Percentiles rank a stretch among this genome's conserved stretches.
Conservation (phyloP, 192 early-diverging fungal genomes). For the Backusella sp. region DNA sequence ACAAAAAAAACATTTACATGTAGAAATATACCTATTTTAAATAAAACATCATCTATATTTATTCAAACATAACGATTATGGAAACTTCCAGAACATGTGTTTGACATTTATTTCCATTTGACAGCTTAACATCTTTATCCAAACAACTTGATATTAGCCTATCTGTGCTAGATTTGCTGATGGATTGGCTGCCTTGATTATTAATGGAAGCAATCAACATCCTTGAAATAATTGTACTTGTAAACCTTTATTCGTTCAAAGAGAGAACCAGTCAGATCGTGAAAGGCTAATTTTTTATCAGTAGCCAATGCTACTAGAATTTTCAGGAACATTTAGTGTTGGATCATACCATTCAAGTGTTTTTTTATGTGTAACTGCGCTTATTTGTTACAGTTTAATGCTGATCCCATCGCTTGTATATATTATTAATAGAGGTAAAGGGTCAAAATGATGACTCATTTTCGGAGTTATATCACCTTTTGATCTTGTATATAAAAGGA, state of each 20-base stretch:
- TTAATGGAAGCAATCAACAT: background rate
- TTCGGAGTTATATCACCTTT: background rate
- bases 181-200: background rate
- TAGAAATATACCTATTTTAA: background rate
- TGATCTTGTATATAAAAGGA: background rate
- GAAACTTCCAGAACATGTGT: background rate
- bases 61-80: background rate
- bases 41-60: background rate
- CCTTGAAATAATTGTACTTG: too few species aligned
- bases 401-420: background rate
- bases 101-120: background rate
- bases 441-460: background rate
- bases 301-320: too few species aligned
- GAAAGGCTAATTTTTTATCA: background rate
- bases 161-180: background rate
- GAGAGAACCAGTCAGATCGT: background rate
- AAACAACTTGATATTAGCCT: background rate
- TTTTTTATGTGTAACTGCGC: background rate
- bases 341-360: background rate
- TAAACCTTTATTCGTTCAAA: background rate
- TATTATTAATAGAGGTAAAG: background rate
- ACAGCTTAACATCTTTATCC: background rate
- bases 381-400: background rate
- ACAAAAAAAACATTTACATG: background rate
- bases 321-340: too few species aligned